These are phyloP conservation scores for Nicotiana sylvestris DNA, from an alignment of 257 asterid genomes.

Conservation along the genomic window DNA sequence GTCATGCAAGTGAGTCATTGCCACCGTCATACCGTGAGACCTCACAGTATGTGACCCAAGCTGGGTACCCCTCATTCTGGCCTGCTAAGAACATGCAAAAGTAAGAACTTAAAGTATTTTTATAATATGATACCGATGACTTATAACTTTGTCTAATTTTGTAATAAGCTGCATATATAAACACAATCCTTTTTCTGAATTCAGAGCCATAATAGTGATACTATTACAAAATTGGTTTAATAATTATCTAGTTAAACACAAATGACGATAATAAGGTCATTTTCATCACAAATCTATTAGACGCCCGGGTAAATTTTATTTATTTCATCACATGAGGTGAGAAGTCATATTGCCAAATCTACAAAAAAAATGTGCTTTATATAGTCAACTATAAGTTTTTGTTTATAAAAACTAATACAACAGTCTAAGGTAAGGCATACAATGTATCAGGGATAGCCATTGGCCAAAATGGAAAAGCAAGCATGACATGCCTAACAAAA, in stretches of 20 bases:
- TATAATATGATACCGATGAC: not conserved
- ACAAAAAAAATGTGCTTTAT: not conserved
- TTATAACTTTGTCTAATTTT: not conserved
- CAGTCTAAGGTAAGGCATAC: not conserved
- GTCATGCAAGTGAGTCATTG: constrained; percentile 67
- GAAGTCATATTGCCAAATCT: not conserved
- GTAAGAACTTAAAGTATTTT: not conserved
- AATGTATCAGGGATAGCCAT: not conserved
- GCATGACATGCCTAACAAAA: not conserved
- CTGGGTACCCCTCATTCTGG: constrained; percentile 50
- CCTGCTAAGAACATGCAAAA: constrained; percentile 31
- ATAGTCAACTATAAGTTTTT: not conserved
- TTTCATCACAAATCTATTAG: not conserved
- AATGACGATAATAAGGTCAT: not conserved
- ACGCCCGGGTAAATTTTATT: not conserved
- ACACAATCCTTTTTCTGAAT: not conserved
- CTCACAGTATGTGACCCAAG: constrained; percentile 58
- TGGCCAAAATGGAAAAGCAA: not conserved
- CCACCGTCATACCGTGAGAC: constrained; percentile 70
- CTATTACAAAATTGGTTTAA: not conserved
- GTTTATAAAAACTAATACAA: not conserved
- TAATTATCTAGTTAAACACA: not conserved
- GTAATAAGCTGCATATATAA: not conserved
- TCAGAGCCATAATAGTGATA: too few species aligned
- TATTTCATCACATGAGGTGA: not conserved